A percentile compares a stretch with the other conserved stretches of the same genome.
Evolutionary conservation across 2,329 filamentous ascomycete species (phyloP).

Genomic region (Juglanconis sp.): DNA sequence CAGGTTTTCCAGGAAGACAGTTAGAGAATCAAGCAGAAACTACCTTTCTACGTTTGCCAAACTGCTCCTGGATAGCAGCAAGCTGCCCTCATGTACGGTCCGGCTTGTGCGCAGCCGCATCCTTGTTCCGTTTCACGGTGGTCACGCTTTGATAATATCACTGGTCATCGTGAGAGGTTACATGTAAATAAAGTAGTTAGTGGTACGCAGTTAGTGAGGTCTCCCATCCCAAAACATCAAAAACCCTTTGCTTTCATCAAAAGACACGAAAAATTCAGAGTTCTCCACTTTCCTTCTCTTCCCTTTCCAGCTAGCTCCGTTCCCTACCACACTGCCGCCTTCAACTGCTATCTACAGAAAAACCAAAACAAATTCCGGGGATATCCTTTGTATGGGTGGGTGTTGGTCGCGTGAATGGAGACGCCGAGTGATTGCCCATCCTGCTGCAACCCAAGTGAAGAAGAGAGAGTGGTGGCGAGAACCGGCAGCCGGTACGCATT

Average conservation of each 20-base stretch:
- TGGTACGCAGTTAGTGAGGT: not conserved
- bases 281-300: constrained; percentile 8
- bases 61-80: not conserved
- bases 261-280: constrained; percentile 5
- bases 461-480: constrained; percentile 24
- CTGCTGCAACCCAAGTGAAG: constrained; percentile 16
- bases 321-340: not conserved
- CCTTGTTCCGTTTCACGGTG: not conserved
- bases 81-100: not conserved
- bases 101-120: not conserved
- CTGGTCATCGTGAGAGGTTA: not conserved
- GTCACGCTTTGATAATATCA: not conserved
- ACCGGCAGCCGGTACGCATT: not conserved
- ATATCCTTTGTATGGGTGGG: constrained; percentile 24
- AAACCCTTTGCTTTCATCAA: not conserved
- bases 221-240: not conserved
- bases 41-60: not conserved
- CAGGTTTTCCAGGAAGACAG: not conserved
- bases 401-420: constrained; percentile 3
- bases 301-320: not conserved
- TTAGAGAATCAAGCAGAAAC: not conserved
- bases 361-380: constrained; percentile 21
- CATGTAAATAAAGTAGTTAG: not conserved
- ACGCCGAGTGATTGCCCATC: constrained; percentile 19
- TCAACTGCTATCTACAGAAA: constrained; percentile 26